Evolutionary conservation across 2,329 filamentous ascomycete species (phyloP).

Genomic region (Thelonectria rubi): DNA sequence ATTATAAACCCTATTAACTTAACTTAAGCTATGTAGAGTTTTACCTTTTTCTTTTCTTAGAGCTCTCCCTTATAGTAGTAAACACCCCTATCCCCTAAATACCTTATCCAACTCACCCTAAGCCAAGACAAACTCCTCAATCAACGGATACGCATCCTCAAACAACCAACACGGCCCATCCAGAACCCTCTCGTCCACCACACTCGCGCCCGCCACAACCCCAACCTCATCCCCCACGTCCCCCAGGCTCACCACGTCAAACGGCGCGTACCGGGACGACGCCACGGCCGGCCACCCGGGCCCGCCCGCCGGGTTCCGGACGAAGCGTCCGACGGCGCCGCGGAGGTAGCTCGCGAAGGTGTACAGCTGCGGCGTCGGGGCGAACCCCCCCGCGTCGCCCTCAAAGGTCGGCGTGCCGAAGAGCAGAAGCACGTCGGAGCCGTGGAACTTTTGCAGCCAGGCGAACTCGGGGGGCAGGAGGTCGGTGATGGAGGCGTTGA

Average conservation of each 20-base stretch:
- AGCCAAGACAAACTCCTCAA: slow-evolving; percentile 26
- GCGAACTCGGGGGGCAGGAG: slow-evolving; percentile 30
- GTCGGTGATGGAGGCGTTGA: slow-evolving; percentile 38
- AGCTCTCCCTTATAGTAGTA: too few species aligned
- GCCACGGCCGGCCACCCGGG: slow-evolving; percentile 41
- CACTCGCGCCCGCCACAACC: slow-evolving; percentile 20
- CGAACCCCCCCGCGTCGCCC: neutral
- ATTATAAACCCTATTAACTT: too few species aligned
- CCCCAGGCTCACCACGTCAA: slow-evolving; percentile 37
- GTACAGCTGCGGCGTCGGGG: slow-evolving; percentile 35
- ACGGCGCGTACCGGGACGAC: slow-evolving; percentile 31
- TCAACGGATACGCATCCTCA: slow-evolving; percentile 26
- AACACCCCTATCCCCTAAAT: neutral
- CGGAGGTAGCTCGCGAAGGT: slow-evolving; percentile 38
- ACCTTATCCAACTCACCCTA: neutral
- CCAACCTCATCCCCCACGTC: slow-evolving; percentile 23
- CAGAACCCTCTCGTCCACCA: slow-evolving; percentile 31
- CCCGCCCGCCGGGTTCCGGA: slow-evolving; percentile 35
- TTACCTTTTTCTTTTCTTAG: too few species aligned
- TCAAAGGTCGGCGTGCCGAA: slow-evolving; percentile 35
- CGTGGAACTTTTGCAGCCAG: slow-evolving; percentile 43
- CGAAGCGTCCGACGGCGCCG: slow-evolving; percentile 37
- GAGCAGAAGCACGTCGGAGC: slow-evolving; percentile 38
- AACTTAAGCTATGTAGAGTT: too few species aligned
- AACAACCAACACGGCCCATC: slow-evolving; percentile 36